Evolutionary conservation across 257 asterid genomes (phyloP), one percentile per base, ranked within the genome.

Genomic region (Eustoma russellianum): DNA sequence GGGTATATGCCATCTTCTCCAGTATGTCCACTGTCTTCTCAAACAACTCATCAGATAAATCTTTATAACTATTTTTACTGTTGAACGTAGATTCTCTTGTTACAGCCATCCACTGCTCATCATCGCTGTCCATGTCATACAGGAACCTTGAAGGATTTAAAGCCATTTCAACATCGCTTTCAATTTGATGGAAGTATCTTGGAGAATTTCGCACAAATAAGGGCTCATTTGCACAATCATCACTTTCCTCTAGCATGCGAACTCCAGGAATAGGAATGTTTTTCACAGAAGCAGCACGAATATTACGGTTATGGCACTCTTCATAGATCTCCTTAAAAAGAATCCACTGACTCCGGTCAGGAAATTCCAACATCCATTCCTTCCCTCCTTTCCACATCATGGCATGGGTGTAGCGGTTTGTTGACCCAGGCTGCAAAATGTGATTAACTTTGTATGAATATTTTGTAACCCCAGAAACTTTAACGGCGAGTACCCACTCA

Each of bases 341-440:
- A 57, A 62, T 67, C 96, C 98, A 91, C 67, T 87, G 98, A 72
- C 85, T 74, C 65, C 98, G 70, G 63, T 91, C 95, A 60, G 89
- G 85, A 60, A 91, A 91, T 79, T 91, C 98, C 64, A 91, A 71
- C 17, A 74, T 83, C 98, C 98, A 91, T 64, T 91, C 96, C 72
- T 87, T 91, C 60, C 98, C 98, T 57, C 96, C 95, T 72, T 81
- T 91, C 96, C 98, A 91, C 89, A 91, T 82, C 96, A 91, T 81
- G 70, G 98, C 98, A 84, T 91, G 95, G 0, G 98, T 75, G 69
- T 63, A 87, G 57, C 95, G 92, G 61, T 91, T 91, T 46, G 95
- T 84, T 50, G 98, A 71, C 64, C 96, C 96, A 55, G 94, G 89
- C 71, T 78, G 96, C 72, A 91, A 70, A 62, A 79, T 66, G 59